Evolutionary conservation across 2,329 filamentous ascomycete species (phyloP).

Genomic region (Hypoxylon sp.): DNA sequence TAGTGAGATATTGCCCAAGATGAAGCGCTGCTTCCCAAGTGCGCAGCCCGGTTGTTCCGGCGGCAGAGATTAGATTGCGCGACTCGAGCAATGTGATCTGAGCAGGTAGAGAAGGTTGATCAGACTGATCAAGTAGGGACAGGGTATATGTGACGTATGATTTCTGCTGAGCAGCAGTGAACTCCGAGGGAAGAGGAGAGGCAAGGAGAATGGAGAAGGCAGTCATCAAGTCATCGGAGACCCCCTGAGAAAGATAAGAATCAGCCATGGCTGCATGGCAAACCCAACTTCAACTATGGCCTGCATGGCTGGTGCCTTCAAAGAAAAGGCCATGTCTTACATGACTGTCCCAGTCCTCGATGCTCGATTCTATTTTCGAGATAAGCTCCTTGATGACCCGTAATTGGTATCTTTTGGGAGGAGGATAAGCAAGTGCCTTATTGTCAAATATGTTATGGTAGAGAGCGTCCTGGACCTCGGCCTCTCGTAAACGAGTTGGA

Average conservation of each 20-base stretch:
- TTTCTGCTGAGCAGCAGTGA: conserved; percentile 75
- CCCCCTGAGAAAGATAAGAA: conserved; percentile 68
- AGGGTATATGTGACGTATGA: conserved; percentile 79
- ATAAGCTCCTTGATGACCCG: conserved; percentile 80
- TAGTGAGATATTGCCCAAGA: conserved; percentile 74
- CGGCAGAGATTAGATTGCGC: conserved; percentile 74
- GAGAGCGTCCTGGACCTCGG: conserved; percentile 73
- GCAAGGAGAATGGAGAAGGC: conserved; percentile 74
- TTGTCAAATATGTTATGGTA: conserved; percentile 75
- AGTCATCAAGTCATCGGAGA: conserved; percentile 83
- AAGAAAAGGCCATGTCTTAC: conserved; percentile 65
- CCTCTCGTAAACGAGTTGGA: conserved; percentile 66
- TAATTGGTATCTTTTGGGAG: conserved; percentile 76
- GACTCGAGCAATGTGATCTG: conserved; percentile 76
- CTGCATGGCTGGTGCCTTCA: conserved; percentile 11
- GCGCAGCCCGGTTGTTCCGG: conserved; percentile 79
- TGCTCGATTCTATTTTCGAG: conserved; percentile 75
- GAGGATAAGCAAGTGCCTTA: conserved; percentile 64
- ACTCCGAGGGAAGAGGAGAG: conserved; percentile 72
- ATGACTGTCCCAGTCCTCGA: conserved; percentile 86
- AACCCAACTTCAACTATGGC: conserved; percentile 25
- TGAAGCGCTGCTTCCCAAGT: conserved; percentile 87
- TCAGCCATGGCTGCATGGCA: conserved; percentile 42
- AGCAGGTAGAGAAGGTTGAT: conserved; percentile 20
- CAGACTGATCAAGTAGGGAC: conserved; percentile 50